Base-by-base conservation (phyloP, 768 basidiomycete species). In the Termitomyces sp. region DNA sequence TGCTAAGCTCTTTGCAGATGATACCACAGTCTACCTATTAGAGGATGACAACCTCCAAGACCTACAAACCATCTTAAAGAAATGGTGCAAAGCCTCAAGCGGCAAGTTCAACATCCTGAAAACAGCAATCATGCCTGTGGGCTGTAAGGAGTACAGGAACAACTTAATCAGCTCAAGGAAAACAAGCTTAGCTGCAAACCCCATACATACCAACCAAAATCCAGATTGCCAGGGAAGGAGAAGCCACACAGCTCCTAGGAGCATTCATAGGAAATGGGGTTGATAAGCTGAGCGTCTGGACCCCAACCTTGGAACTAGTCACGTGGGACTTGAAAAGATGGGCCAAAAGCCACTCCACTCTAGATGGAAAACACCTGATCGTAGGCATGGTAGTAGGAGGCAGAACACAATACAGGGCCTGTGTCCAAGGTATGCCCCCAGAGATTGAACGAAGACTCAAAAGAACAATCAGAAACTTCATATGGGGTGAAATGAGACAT, bases 211-310 rank as follows among this genome's bases (percentile, higher is more conserved):
- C n/a, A n/a, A n/a, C n/a, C n/a, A n/a, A n/a, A 2, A 44, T 44
- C 6, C n/a, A 18, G 8, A n/a, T 44, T 9, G 68, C 67, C 0
- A 40, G 50, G 22, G 77, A 78, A n/a, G 67, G 70, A 0, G 66
- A 69, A 33, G 53, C 71, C 0, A 64, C 73, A 0, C 13, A 76
- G n/a, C 62, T 74, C 0, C 72, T 79, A 1, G 76, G 77, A 0
- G 70, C 71, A 0, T 73, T 49, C 50, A 45, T 76, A 0, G 76
- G 77, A 1, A 75, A 78, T 46, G 49, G 58, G 0, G 44, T 70
- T 1, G 55, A 74, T 11, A 48, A 22, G 2, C 20, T 13, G 6
- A 28, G 20, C 13, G 24, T 48, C 11, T 48, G 20, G 46, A 20
- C 62, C 1, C 66, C 68, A 0, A 63, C 61, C 0, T 4, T 76